A percentile compares a stretch with the other conserved stretches of the same genome.
Evolutionary conservation across 2,329 filamentous ascomycete species (phyloP).

Genomic region (Pyricularia sp.): DNA sequence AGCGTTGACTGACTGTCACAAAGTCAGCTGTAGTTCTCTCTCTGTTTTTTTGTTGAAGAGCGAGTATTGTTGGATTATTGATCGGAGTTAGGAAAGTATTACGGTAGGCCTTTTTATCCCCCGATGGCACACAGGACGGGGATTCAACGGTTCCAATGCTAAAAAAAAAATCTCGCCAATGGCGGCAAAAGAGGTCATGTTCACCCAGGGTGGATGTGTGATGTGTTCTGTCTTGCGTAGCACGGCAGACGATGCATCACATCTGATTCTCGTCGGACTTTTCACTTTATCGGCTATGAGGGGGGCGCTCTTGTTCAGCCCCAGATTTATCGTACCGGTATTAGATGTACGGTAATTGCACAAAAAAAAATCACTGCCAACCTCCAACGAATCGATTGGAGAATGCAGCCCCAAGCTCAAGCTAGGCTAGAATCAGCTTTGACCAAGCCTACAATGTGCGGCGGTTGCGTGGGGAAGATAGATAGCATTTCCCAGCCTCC

Average conservation of each 20-base stretch:
- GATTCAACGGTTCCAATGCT: background rate
- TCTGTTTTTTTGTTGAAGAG: background rate
- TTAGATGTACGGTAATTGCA: too few relatives aligned
- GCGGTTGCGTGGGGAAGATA: background rate
- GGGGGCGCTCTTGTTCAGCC: background rate
- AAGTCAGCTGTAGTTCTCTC: background rate
- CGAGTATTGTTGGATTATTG: background rate
- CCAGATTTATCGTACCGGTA: background rate
- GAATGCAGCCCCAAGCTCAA: background rate
- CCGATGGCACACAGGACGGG: background rate
- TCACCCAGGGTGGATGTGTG: background rate
- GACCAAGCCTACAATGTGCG: background rate
- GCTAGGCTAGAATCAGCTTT: background rate
- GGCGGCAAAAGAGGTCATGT: background rate
- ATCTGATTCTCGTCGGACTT: background rate
- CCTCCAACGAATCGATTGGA: background rate
- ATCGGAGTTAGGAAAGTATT: background rate
- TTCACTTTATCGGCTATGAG: background rate
- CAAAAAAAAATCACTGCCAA: too few relatives aligned
- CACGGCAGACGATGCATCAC: background rate
- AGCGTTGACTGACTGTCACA: background rate
- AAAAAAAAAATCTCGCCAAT: background rate
- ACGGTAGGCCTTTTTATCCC: background rate
- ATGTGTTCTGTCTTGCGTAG: background rate
- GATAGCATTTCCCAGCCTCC: background rate